Evolutionary conservation across 108 stramenopile genomes (phyloP), one percentile per base, ranked within the genome.

Genomic region (Halocafeteria seosinensis): DNA sequence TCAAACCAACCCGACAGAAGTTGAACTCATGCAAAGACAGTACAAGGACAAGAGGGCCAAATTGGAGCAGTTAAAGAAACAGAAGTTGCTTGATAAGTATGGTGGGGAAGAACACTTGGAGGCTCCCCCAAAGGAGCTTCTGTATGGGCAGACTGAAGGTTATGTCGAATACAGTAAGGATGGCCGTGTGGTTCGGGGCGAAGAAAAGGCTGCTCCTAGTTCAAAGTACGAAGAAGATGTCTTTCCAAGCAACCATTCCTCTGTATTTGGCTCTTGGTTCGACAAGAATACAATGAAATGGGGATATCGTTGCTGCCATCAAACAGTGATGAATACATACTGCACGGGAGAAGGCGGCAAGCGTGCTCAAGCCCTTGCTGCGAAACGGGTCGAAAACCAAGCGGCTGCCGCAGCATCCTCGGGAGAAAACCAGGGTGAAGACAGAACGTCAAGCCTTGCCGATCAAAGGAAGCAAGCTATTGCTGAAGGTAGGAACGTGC

Each of bases 221-320:
- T 88, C 85, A 62, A 95, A 94, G 73, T 99, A 95, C 70, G 91
- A 92, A 64, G 98, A 99, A 76, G 89, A 99, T 66, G 74, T 91
- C 2, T 71, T 79, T 58, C 69, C 75, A 25, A 85, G 85, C 62
- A 92, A 91, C 53, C 98, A 99, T 74, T 76, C 76, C 23, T 74
- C 85, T 4, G 94, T 99, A 21, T 99, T 92, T 92, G 98, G 98
- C 30, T 84, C 81, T 32, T 99, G 85, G 66, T 99, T 88, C 69
- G 91, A 94, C 75, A 73, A 70, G 52, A 84, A 86, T 24, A 84
- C 84, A 6, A 87, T 88, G 64, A 59, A 68, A 38, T 99, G 98
- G 98, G 98, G 98, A 23, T 99, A 87, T 69, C 81, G 76, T 23
- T 94, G 94, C 81, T 95, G 95, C 69, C 91, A 91, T 71, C 88